Percentiles rank a stretch among this genome's conserved stretches.
phyloP scores from a whole-genome alignment of 1,284 basidiomycete species.

The Pterula multifida region DNA sequence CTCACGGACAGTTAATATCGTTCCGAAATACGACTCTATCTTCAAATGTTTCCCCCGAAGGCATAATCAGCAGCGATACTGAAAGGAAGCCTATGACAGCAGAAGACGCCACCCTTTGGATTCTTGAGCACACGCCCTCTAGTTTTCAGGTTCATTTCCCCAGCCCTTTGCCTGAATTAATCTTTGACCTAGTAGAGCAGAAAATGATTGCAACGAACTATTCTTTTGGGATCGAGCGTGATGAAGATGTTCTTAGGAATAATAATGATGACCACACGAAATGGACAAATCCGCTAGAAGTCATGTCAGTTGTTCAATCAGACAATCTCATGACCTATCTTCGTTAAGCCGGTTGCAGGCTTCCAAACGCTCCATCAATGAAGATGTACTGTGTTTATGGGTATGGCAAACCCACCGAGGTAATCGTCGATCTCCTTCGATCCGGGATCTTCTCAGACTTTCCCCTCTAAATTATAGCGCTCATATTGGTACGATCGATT shows the following conservation, averaged over 20 bases:
- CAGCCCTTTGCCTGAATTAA: background rate
- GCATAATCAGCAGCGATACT: constrained; percentile 22
- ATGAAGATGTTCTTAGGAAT: constrained; percentile 47
- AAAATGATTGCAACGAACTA: constrained; percentile 88
- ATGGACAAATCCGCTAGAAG: constrained; percentile 95
- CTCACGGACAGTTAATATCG: constrained; percentile 75
- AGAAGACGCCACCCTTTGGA: constrained; percentile 65
- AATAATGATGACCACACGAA: constrained; percentile 69
- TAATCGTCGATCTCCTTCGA: constrained; percentile 19
- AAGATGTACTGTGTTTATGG: constrained; percentile 94
- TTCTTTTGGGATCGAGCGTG: constrained; percentile 84
- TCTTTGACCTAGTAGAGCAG: constrained; percentile 23
- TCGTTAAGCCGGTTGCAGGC: constrained; percentile 23
- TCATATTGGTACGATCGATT: constrained; percentile 53
- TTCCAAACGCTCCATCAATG: constrained; percentile 89
- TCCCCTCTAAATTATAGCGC: constrained; percentile 27
- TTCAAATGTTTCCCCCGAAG: constrained; percentile 15
- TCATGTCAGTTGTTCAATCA: constrained; percentile 34
- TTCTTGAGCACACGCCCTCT: constrained; percentile 74
- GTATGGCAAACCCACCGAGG: constrained; percentile 94
- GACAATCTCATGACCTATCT: background rate
- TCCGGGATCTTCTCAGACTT: background rate
- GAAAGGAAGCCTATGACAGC: constrained; percentile 55
- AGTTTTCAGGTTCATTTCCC: constrained; percentile 60
- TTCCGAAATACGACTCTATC: constrained; percentile 41